phyloP scores from a whole-genome alignment of 2,329 filamentous ascomycete genomes.

The Chlorencoelia australis region DNA sequence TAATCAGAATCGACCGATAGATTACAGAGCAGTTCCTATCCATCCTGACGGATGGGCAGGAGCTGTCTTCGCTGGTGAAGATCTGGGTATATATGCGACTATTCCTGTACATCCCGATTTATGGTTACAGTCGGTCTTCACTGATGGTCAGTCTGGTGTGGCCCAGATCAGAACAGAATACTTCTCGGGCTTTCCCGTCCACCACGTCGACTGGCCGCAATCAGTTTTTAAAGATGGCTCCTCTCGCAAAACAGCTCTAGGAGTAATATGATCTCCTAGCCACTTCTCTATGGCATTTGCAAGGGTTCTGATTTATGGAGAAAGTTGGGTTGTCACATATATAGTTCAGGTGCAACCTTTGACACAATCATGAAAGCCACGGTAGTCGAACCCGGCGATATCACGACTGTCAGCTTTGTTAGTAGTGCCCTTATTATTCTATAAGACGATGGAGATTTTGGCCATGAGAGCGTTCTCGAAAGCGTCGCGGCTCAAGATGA shows the following conservation, averaged over 20 bases:
- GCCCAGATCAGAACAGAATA: neutral
- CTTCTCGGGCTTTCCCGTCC: neutral
- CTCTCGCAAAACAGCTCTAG: neutral
- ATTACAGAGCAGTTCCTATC: no score
- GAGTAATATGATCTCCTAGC: neutral
- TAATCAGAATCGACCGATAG: no score
- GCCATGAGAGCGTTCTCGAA: neutral
- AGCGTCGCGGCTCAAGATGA: neutral
- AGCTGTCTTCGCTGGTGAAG: no score
- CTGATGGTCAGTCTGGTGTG: neutral
- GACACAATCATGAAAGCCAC: neutral
- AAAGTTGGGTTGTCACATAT: neutral
- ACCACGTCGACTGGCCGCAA: neutral
- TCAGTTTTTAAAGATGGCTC: neutral
- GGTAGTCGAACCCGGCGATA: neutral
- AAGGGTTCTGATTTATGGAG: neutral
- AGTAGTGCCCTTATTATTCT: neutral
- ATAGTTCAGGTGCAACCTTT: neutral
- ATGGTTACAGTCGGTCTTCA: no score
- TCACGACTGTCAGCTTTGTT: neutral
- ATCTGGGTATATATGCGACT: no score
- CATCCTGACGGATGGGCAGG: no score
- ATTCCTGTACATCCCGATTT: no score
- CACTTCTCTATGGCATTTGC: neutral
- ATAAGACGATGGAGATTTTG: neutral